Base-by-base conservation (phyloP, 306 rosid species). In the Acacia confusa region DNA sequence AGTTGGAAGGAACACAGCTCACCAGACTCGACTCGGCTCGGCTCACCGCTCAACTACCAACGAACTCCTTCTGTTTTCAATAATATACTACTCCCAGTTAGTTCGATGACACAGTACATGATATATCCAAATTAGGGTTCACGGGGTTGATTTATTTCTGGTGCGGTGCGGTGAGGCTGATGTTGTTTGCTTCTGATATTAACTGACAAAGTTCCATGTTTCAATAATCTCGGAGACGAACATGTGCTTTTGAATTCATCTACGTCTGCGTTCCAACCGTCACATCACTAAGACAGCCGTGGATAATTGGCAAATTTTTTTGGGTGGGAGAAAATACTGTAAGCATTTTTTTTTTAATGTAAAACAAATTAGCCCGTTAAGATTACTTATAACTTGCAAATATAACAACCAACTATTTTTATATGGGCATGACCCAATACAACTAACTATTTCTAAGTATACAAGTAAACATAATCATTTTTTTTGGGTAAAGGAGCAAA, bases 181-280 rank as follows among this genome's bases (percentile, higher is more conserved):
- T 32, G 20, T 1, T 34, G 71, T 17, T 66, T 34, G 45, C 45
- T 15, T 66, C 25, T 66, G 44, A 66, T 34, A 66, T 34, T 64
- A 22, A 57, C 30, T n/a, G 12, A 41, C 52, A 30, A 25, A 2
- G 10, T 65, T 65, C 48, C 48, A 0, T 9, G 47, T 68, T 38
- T 68, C 16, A 68, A 38, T 68, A 61, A 61, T 27, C 68, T 24
- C 15, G 19, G 47, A 70, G n/a, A 45, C 22, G 38, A 44, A 71
- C 58, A 71, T 27, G 78, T n/a, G 78, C 32, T 53, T 74, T 74
- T n/a, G 78, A 74, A 74, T 74, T 32, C 48, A 34, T 19, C 28
- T 4, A 32, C 66, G 9, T 32, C 30, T 53, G 47, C 66, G 55
- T 74, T 74, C 66, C 66, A 53, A 52, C 30, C n/a, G 57, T 11